Evolutionary conservation across 805 yeast genomes (phyloP).

Genomic region (Barnettozyma pratensis): DNA sequence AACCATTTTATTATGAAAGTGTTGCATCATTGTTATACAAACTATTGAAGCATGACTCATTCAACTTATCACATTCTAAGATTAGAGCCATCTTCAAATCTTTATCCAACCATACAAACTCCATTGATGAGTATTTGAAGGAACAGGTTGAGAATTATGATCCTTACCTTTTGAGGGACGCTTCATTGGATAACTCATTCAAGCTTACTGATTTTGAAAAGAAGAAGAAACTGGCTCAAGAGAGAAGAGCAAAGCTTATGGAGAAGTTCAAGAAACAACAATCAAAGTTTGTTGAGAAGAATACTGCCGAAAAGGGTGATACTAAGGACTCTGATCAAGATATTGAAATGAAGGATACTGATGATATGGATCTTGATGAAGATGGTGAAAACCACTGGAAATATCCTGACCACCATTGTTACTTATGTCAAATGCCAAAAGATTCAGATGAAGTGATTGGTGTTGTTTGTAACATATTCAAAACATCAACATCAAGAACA

Average conservation of each 20-base stretch:
- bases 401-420: conserved; percentile 72
- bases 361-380: conserved; percentile 24
- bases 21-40: conserved; percentile 35
- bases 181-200: neutral
- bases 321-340: conserved; percentile 17
- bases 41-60: conserved; percentile 37
- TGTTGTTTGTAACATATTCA: conserved; percentile 55
- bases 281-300: conserved; percentile 58
- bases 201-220: conserved; percentile 38
- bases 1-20: conserved; percentile 34
- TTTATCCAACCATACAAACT: conserved; percentile 25
- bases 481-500: conserved; percentile 53
- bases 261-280: conserved; percentile 81
- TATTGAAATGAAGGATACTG: conserved; percentile 35
- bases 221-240: conserved; percentile 66
- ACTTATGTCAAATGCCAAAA: conserved; percentile 75
- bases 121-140: conserved; percentile 26
- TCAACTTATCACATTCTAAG: conserved; percentile 43
- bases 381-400: conserved; percentile 38
- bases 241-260: conserved; percentile 63
- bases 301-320: conserved; percentile 27
- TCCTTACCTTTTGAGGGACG: conserved; percentile 8
- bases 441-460: conserved; percentile 68
- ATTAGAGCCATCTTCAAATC: conserved; percentile 48
- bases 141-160: conserved; percentile 35